A percentile compares a stretch with the other conserved stretches of the same genome.
Conservation (phyloP, 352 stramenopile species). For the Phytopythium kandeliae region DNA sequence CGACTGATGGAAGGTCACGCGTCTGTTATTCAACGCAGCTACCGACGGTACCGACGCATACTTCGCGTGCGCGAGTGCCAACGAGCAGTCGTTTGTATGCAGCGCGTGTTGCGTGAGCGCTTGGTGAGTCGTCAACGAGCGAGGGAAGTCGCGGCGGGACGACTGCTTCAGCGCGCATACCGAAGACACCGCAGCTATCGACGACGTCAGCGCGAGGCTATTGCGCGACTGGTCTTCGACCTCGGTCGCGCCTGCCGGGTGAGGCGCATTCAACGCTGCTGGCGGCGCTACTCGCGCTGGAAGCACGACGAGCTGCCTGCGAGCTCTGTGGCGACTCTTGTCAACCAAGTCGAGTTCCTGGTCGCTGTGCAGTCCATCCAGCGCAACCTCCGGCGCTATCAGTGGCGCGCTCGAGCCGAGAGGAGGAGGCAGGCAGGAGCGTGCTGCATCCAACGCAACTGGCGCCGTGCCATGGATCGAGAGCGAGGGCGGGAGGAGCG, state of each 20-base stretch:
- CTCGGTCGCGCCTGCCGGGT: slow-evolving; percentile 10
- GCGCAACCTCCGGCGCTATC: slow-evolving; percentile 28
- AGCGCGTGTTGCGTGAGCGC: slow-evolving; percentile 11
- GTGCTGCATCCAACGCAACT: slow-evolving; percentile 32
- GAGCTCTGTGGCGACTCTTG: slow-evolving; percentile 15
- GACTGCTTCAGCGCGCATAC: slow-evolving; percentile 16
- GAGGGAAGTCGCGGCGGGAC: slow-evolving; percentile 9
- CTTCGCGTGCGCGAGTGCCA: slow-evolving; percentile 8
- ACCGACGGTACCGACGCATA: slow-evolving; percentile 12
- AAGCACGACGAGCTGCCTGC: slow-evolving; percentile 16
- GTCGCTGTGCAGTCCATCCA: slow-evolving; percentile 40
- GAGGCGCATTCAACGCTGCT: slow-evolving; percentile 23
- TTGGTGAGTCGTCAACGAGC: slow-evolving; percentile 6
- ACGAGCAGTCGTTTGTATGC: slow-evolving; percentile 16
- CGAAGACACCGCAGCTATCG: slow-evolving; percentile 2
- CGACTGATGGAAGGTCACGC: slow-evolving; percentile 14
- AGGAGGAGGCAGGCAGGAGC: slow-evolving; percentile 17
- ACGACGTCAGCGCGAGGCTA: slow-evolving; percentile 2
- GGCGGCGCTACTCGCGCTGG: slow-evolving; percentile 25
- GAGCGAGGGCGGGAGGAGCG: slow-evolving; percentile 15
- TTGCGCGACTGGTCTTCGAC: slow-evolving; percentile 9
- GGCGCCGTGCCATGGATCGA: slow-evolving; percentile 13
- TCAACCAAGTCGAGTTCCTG: slow-evolving; percentile 43
- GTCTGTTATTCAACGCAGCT: slow-evolving; percentile 29
- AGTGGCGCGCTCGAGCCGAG: slow-evolving; percentile 31